Evolutionary conservation across 768 basidiomycete species (phyloP).

Genomic region (Mrakia blollopis): DNA sequence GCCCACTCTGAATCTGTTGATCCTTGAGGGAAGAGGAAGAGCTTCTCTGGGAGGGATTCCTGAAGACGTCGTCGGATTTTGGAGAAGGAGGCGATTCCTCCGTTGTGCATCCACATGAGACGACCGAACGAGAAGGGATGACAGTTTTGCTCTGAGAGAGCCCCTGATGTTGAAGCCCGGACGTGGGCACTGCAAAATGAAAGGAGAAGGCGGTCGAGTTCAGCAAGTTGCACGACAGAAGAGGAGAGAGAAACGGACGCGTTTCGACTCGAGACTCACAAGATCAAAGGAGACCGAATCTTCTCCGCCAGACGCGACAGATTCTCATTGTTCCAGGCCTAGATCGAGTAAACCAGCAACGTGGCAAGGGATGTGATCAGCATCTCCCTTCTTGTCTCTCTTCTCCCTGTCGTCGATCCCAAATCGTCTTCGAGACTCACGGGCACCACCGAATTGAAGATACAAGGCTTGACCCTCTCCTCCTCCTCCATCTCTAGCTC

Average conservation of each 20-base stretch:
- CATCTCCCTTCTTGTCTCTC: neutral
- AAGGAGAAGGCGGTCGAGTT: neutral
- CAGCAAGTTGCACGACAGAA: too few relatives aligned
- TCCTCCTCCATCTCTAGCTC: conserved; percentile 9
- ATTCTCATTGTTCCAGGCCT: conserved; percentile 98
- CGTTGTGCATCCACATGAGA: conserved; percentile 97
- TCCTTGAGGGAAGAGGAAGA: conserved; percentile 81
- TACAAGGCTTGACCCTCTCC: conserved; percentile 21
- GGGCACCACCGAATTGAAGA: conserved; percentile 30
- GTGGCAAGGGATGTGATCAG: too few relatives aligned
- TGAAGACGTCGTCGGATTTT: conserved; percentile 78
- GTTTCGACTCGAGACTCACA: conserved; percentile 52
- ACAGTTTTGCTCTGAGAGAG: conserved; percentile 58
- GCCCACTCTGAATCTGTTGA: conserved; percentile 99
- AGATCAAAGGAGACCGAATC: conserved; percentile 91
- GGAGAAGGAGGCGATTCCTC: conserved; percentile 78
- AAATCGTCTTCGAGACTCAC: conserved; percentile 7
- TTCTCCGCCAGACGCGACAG: conserved; percentile 91
- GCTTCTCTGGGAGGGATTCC: conserved; percentile 66
- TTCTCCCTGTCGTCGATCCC: neutral
- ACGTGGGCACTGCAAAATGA: conserved; percentile 66
- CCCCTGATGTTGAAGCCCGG: conserved; percentile 85
- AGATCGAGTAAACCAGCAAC: too few relatives aligned
- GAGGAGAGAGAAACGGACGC: neutral
- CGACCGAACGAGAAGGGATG: conserved; percentile 91